phyloP scores from a whole-genome alignment of 768 basidiomycete genomes.

The Termitomyces sp. region DNA sequence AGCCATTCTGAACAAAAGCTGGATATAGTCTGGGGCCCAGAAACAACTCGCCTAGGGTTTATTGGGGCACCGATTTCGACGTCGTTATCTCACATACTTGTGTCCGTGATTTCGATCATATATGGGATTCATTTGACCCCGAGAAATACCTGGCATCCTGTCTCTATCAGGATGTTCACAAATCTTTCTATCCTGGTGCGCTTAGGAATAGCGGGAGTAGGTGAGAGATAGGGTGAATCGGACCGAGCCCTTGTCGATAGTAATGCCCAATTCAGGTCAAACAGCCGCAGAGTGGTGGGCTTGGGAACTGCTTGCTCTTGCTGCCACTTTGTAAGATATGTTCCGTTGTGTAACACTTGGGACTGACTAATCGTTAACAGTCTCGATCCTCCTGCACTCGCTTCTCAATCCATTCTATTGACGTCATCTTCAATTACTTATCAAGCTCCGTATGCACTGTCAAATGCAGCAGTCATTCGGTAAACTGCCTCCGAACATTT shows the following conservation, averaged over 20 bases:
- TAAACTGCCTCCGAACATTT: slow-evolving; percentile 25
- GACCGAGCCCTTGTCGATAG: neutral
- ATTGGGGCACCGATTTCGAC: slow-evolving; percentile 91
- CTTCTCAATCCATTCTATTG: slow-evolving; percentile 83
- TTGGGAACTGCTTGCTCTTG: slow-evolving; percentile 78
- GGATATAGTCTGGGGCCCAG: slow-evolving; percentile 72
- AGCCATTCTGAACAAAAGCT: neutral
- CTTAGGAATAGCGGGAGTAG: slow-evolving; percentile 79
- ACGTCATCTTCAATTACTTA: slow-evolving; percentile 73
- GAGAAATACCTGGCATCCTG: slow-evolving; percentile 78
- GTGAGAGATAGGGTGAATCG: slow-evolving; percentile 25
- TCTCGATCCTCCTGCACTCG: slow-evolving; percentile 73
- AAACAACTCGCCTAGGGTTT: slow-evolving; percentile 75
- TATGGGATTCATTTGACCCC: slow-evolving; percentile 65
- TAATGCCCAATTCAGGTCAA: slow-evolving; percentile 45
- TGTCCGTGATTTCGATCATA: slow-evolving; percentile 53
- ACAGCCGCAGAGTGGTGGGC: slow-evolving; percentile 95
- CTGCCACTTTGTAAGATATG: slow-evolving; percentile 40
- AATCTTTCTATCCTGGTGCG: slow-evolving; percentile 62
- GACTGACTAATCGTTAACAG: slow-evolving; percentile 30
- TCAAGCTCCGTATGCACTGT: slow-evolving; percentile 78
- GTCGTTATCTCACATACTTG: slow-evolving; percentile 82
- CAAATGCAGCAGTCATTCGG: slow-evolving; percentile 83
- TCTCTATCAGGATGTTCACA: slow-evolving; percentile 60
- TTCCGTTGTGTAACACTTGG: neutral